These are phyloP conservation scores for Anastatica hierochuntica DNA, from an alignment of 345 rosid genomes.

Conservation along the genomic window DNA sequence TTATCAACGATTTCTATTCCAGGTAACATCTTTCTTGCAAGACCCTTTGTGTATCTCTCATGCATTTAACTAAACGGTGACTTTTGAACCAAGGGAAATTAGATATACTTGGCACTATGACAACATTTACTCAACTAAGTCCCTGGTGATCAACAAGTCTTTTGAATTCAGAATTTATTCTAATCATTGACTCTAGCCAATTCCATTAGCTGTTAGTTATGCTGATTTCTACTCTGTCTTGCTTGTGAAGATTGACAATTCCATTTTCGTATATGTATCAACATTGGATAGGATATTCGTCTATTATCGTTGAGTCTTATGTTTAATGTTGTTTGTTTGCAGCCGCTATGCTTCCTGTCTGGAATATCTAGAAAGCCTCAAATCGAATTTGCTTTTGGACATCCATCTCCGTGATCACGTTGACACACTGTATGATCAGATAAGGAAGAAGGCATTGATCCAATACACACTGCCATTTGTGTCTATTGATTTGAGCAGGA, in stretches of 20 bases:
- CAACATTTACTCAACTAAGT: neutral
- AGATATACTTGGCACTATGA: neutral
- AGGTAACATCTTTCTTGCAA: constrained; percentile 37
- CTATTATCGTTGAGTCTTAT: neutral
- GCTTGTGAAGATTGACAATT: neutral
- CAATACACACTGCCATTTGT: constrained; percentile 98
- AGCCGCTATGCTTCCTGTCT: constrained; percentile 92
- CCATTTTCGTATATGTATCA: neutral
- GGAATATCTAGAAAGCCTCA: constrained; percentile 83
- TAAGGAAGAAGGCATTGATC: constrained; percentile 88
- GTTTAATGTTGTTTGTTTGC: constrained; percentile 20
- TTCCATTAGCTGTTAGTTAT: neutral
- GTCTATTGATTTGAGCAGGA: constrained; percentile 86
- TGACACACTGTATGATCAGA: constrained; percentile 80
- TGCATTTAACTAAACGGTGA: neutral
- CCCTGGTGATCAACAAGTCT: neutral
- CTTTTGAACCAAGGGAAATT: neutral
- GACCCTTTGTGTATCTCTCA: neutral
- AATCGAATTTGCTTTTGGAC: constrained; percentile 74
- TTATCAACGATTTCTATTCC: constrained; percentile 87
- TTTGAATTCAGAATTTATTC: neutral
- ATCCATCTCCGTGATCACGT: constrained; percentile 90
- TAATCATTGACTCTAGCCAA: neutral
- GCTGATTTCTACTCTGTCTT: neutral
- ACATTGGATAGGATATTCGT: neutral